phyloP scores from a whole-genome alignment of 768 basidiomycete genomes.

The Kwoniella mangroviensis region DNA sequence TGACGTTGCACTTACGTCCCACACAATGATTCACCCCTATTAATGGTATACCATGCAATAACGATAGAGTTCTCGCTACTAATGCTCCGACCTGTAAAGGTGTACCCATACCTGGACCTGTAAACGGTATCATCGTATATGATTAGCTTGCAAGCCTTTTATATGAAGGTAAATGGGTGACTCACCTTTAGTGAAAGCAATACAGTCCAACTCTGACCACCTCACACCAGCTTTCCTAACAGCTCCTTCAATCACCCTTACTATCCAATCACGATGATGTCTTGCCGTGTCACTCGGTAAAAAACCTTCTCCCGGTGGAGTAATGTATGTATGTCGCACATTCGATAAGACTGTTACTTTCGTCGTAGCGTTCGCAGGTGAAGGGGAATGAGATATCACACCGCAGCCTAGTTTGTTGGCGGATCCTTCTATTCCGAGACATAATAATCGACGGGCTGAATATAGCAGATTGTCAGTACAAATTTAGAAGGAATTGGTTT shows the following conservation, averaged over 20 bases:
- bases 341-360: slow-evolving; percentile 82
- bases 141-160: neutral
- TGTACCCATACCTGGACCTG: slow-evolving; percentile 99
- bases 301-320: slow-evolving; percentile 97
- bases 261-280: slow-evolving; percentile 92
- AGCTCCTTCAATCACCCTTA: slow-evolving; percentile 78
- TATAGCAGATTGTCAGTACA: neutral
- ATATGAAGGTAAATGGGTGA: neutral
- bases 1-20: slow-evolving; percentile 70
- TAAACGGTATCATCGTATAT: neutral
- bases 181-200: slow-evolving; percentile 94
- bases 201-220: slow-evolving; percentile 84
- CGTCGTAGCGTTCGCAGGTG: slow-evolving; percentile 26
- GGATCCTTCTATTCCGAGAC: slow-evolving; percentile 96
- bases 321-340: slow-evolving; percentile 96
- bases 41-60: slow-evolving; percentile 86
- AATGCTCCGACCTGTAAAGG: slow-evolving; percentile 93
- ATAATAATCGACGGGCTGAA: slow-evolving; percentile 61
- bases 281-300: slow-evolving; percentile 92
- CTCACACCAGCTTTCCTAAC: slow-evolving; percentile 70
- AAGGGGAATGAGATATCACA: slow-evolving; percentile 76
- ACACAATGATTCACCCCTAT: slow-evolving; percentile 99
- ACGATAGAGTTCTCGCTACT: slow-evolving; percentile 85
- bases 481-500: neutral
- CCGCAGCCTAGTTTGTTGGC: slow-evolving; percentile 98